These are phyloP conservation scores for Botrytis elliptica DNA, from an alignment of 2,329 filamentous ascomycete species.

Conservation along the genomic window DNA sequence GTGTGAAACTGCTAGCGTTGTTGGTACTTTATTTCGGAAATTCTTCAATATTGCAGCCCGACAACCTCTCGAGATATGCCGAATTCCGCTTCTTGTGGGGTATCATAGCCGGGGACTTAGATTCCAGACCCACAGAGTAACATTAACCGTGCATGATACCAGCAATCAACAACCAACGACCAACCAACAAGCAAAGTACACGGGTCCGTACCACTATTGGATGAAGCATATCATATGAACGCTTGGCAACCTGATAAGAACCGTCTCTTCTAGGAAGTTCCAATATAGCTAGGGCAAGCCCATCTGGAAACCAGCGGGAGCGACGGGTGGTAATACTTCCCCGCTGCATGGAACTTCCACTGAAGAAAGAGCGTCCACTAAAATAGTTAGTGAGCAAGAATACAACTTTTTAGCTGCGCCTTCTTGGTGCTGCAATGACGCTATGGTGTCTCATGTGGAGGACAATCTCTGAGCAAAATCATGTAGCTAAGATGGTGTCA, in stretches of 20 bases:
- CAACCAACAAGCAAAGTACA: not conserved
- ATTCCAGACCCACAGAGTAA: not conserved
- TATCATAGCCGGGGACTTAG: not conserved
- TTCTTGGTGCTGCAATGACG: not conserved
- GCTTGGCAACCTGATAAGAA: not conserved
- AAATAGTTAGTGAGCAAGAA: not conserved
- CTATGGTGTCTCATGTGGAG: not conserved
- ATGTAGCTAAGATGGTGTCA: not conserved
- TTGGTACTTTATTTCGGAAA: conserved; percentile 7
- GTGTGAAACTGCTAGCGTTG: not conserved
- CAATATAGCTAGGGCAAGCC: not conserved
- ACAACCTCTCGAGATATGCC: not conserved
- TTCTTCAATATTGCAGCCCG: conserved; percentile 2
- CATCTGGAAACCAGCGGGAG: not conserved
- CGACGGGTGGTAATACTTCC: not conserved
- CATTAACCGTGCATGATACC: not conserved
- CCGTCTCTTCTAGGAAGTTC: not conserved
- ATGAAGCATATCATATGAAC: not conserved
- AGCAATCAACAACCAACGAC: not conserved
- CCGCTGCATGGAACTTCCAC: conserved; percentile 1
- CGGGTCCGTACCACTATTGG: not conserved
- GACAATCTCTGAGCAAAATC: not conserved
- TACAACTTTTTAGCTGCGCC: not conserved
- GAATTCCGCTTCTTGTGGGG: not conserved
- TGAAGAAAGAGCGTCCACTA: not conserved